These are phyloP conservation scores for Fusarium sp. DNA, from an alignment of 2,329 filamentous ascomycete genomes.

Conservation along the genomic window DNA sequence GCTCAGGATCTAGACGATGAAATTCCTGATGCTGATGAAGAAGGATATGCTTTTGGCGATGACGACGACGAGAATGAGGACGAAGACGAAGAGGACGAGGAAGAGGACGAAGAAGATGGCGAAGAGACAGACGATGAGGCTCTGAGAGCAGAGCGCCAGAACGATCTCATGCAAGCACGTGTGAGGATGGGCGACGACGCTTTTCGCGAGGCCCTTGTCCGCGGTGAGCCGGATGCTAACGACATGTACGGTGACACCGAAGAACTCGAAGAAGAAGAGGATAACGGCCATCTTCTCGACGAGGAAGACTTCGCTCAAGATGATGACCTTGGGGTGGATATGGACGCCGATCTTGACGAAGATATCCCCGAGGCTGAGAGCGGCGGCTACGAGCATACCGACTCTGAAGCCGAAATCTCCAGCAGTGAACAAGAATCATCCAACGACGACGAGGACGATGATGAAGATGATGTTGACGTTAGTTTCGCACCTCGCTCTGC, in stretches of 20 bases:
- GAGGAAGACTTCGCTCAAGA: conserved; percentile 66
- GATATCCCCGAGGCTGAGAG: conserved; percentile 73
- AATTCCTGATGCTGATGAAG: conserved; percentile 72
- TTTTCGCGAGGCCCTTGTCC: conserved; percentile 66
- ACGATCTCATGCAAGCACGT: conserved; percentile 58
- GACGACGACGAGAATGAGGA: conserved; percentile 54
- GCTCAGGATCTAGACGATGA: conserved; percentile 75
- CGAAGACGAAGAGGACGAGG: conserved; percentile 55
- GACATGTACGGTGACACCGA: conserved; percentile 64
- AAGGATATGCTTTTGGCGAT: conserved; percentile 60
- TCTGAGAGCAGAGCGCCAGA: conserved; percentile 55
- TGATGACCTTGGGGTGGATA: conserved; percentile 52
- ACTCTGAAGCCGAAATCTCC: conserved; percentile 72
- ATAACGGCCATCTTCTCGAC: conserved; percentile 67
- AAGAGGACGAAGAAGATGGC: conserved; percentile 50
- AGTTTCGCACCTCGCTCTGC: conserved; percentile 53
- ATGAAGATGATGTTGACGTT: conserved; percentile 45
- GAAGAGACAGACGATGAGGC: conserved; percentile 53
- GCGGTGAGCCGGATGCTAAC: conserved; percentile 58
- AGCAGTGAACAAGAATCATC: conserved; percentile 57
- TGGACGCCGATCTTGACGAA: conserved; percentile 76
- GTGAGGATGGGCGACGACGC: conserved; percentile 69
- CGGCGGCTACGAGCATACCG: conserved; percentile 79
- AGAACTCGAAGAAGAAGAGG: conserved; percentile 64
- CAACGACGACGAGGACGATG: conserved; percentile 45